Evolutionary conservation across 306 rosid species (phyloP).

Genomic region (Vicia faba): DNA sequence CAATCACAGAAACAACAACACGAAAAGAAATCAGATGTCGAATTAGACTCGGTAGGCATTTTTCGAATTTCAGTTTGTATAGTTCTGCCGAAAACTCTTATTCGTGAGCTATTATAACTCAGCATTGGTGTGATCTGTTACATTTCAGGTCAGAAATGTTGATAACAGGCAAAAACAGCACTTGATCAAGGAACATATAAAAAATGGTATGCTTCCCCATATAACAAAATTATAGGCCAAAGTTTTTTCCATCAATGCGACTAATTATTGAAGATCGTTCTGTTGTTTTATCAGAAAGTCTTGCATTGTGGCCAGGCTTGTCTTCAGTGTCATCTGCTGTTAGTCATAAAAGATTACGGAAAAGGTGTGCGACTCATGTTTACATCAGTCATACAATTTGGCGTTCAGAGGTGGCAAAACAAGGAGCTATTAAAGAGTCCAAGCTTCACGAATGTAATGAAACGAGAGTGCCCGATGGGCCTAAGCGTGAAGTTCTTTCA

Average conservation of each 20-base stretch:
- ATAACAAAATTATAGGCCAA: slow-evolving; percentile 27
- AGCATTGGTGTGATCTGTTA: slow-evolving; percentile 14
- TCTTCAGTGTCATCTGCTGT: slow-evolving; percentile 27
- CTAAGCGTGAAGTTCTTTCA: slow-evolving; percentile 40
- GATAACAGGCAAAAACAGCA: slow-evolving; percentile 41
- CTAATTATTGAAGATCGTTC: slow-evolving; percentile 22
- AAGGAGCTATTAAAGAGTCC: slow-evolving; percentile 25
- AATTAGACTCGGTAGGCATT: slow-evolving; percentile 44
- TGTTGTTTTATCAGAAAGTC: slow-evolving; percentile 36
- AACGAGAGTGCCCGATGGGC: slow-evolving; percentile 42
- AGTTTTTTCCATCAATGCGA: slow-evolving; percentile 16
- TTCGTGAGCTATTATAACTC: slow-evolving; percentile 24
- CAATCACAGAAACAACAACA: slow-evolving; percentile 37
- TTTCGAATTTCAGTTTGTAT: slow-evolving; percentile 12
- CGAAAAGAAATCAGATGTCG: slow-evolving; percentile 43
- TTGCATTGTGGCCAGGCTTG: slow-evolving; percentile 50
- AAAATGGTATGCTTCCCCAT: slow-evolving; percentile 48
- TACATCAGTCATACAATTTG: slow-evolving; percentile 60
- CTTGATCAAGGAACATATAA: slow-evolving; percentile 40
- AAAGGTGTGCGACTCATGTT: slow-evolving; percentile 72
- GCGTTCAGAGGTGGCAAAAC: slow-evolving; percentile 41
- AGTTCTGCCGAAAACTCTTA: neutral
- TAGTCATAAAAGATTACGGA: slow-evolving; percentile 42
- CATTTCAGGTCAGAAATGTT: slow-evolving; percentile 41
- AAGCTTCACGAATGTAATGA: slow-evolving; percentile 36